phyloP scores from a whole-genome alignment of 805 yeast species.

The Isabelozyma gotoi region DNA sequence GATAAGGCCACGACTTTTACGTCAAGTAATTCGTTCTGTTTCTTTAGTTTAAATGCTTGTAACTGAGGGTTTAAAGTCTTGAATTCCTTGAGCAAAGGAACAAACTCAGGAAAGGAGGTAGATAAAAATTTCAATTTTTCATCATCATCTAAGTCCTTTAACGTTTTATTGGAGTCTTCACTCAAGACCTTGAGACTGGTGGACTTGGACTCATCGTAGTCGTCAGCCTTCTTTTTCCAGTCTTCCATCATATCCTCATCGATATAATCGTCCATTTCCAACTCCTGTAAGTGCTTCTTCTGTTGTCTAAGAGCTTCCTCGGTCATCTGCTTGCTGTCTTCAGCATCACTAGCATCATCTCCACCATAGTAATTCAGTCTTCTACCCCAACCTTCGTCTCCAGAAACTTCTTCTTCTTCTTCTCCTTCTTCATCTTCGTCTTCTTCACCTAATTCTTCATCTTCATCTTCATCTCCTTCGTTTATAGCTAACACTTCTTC shows the following conservation, averaged over 20 bases:
- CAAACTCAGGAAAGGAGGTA: slow-evolving; percentile 77
- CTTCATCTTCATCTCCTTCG: slow-evolving; percentile 41
- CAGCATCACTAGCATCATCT: slow-evolving; percentile 72
- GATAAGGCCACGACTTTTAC: slow-evolving; percentile 70
- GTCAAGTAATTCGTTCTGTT: slow-evolving; percentile 33
- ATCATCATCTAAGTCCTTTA: slow-evolving; percentile 44
- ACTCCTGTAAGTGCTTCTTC: slow-evolving; percentile 66
- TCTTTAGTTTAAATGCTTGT: slow-evolving; percentile 6
- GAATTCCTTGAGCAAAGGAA: slow-evolving; percentile 71
- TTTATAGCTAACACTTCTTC: slow-evolving; percentile 14
- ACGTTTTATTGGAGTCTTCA: slow-evolving; percentile 29
- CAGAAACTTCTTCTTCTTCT: slow-evolving; percentile 25
- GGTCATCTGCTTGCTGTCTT: slow-evolving; percentile 73
- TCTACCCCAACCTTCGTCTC: slow-evolving; percentile 46
- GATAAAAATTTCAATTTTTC: slow-evolving; percentile 56
- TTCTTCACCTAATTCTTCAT: slow-evolving; percentile 40
- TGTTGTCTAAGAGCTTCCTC: slow-evolving; percentile 87
- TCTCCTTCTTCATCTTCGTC: slow-evolving; percentile 20
- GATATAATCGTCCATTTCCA: slow-evolving; percentile 58
- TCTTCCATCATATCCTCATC: slow-evolving; percentile 80
- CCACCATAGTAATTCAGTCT: slow-evolving; percentile 54
- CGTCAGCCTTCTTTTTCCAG: slow-evolving; percentile 64
- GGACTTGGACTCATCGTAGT: slow-evolving; percentile 29
- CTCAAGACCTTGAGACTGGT: slow-evolving; percentile 31
- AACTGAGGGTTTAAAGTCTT: slow-evolving; percentile 17